Evolutionary conservation across 306 rosid species (phyloP).

Genomic region (Acacia acuminata): DNA sequence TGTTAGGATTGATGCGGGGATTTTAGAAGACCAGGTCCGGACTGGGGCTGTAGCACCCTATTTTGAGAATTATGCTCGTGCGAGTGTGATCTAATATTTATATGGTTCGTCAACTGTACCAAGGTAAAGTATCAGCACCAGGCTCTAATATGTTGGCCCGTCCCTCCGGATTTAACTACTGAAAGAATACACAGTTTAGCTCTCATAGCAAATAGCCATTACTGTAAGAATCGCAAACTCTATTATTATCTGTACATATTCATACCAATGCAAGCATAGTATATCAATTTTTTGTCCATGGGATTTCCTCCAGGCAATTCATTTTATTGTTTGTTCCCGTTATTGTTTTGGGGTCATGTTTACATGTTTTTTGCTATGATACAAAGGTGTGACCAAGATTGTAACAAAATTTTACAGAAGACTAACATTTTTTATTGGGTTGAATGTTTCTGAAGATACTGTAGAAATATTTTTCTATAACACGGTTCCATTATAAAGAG

Average conservation of each 20-base stretch:
- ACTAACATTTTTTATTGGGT: no score
- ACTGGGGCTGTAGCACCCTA: slow-evolving; percentile 9
- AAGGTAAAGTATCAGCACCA: not conserved
- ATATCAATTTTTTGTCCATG: slow-evolving; percentile 9
- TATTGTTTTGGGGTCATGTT: not conserved
- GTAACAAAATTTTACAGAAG: not conserved
- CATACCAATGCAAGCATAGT: slow-evolving; percentile 13
- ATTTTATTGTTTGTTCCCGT: not conserved
- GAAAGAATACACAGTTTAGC: slow-evolving; percentile 24
- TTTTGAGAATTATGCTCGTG: slow-evolving; percentile 17
- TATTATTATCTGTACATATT: slow-evolving; percentile 39
- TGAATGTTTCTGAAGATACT: no score
- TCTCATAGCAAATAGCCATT: slow-evolving; percentile 11
- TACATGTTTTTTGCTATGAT: not conserved
- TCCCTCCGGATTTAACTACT: not conserved
- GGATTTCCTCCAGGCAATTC: not conserved
- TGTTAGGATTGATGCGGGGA: slow-evolving; percentile 29
- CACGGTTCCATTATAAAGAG: no score
- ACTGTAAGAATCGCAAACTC: slow-evolving; percentile 15
- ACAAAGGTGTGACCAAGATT: not conserved
- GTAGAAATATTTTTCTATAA: no score
- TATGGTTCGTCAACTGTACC: slow-evolving; percentile 6
- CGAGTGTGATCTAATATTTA: slow-evolving; percentile 9
- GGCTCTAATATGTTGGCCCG: slow-evolving; percentile 25
- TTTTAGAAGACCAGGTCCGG: not conserved